These are phyloP conservation scores for Kernera saxatilis DNA, from an alignment of 345 rosid genomes.

Conservation along the genomic window DNA sequence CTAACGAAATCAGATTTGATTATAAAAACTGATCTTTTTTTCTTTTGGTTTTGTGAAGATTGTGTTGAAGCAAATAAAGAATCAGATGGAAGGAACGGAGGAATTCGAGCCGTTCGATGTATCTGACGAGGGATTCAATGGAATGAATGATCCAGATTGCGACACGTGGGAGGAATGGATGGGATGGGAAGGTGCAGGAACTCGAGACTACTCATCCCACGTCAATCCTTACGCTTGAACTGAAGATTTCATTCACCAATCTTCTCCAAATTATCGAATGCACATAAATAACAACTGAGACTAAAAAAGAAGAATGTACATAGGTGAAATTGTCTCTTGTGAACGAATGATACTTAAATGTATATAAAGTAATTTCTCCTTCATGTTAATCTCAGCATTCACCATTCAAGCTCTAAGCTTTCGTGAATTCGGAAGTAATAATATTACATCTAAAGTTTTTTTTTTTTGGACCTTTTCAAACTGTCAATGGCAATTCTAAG, in stretches of 20 bases:
- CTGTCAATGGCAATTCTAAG: not conserved
- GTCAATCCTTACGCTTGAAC: conserved; percentile 69
- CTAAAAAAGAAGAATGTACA: not conserved
- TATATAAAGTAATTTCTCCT: not conserved
- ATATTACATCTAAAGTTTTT: not conserved
- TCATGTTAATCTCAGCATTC: not conserved
- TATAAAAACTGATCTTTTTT: not conserved
- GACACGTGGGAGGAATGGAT: conserved; percentile 98
- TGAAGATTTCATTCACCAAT: too few relatives aligned
- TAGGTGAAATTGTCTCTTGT: conserved; percentile 6
- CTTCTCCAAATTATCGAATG: not conserved
- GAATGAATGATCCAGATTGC: conserved; percentile 59
- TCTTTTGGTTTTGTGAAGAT: conserved; percentile 26
- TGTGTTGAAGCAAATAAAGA: conserved; percentile 57
- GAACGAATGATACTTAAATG: not conserved
- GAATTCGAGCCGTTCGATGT: conserved; percentile 36
- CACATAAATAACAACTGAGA: not conserved
- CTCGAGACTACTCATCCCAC: conserved; percentile 73
- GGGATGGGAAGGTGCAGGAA: conserved; percentile 99
- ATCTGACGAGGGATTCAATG: conserved; percentile 45
- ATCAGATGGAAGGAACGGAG: conserved; percentile 31
- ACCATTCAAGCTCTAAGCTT: not conserved
- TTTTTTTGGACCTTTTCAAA: not conserved
- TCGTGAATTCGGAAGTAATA: not conserved
- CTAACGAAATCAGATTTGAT: not conserved